Evolutionary conservation across 805 yeast genomes (phyloP), one percentile per base, ranked within the genome.

Genomic region (Starmerella floricola): DNA sequence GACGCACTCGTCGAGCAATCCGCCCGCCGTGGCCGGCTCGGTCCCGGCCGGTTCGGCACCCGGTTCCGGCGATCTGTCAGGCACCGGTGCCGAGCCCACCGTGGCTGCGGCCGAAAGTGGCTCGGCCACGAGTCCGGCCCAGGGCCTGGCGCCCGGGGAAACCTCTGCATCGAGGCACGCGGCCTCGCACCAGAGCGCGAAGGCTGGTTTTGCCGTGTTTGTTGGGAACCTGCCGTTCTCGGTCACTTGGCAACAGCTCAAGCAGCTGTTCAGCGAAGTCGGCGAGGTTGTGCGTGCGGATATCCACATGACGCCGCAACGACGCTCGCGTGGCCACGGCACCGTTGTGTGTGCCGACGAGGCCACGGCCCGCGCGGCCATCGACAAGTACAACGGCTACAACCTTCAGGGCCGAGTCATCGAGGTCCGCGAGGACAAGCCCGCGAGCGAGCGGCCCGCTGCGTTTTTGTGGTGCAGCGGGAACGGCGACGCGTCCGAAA

Each of bases 241-340:
- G n/a, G 67, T 74, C 32, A 76, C 73, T 50, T 83, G 95, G 94
- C 85, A 79, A 59, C 81, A 79, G 36, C 68, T 87, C 53, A 83
- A 86, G 59, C 95, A 86, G 57, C 64, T 86, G 55, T 83, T 87
- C 71, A 72, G 81, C 52, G 72, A 69, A 36, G 78, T 73, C 46
- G 96, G 95, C 24, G 71, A 67, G 39, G 82, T 87, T n/a, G 66
- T 72, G 18, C 76, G 91, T 41, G 94, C 95, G 2, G 94, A 85
- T 58, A 76, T 87, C 17, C 73, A 74, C 57, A 59, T 66, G 38
- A 80, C 76, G 52, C 67, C 64, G 31, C 67, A 72, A 51, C 93
- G 94, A 20, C 75, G 80, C 53, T 82, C 95, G 6, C 74, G 78
- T 61, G 96, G 96, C 2, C 78, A 74, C 53, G 96, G 95, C 40